Evolutionary conservation across 805 yeast genomes (phyloP).

Genomic region (Dipodascus geniculatus): DNA sequence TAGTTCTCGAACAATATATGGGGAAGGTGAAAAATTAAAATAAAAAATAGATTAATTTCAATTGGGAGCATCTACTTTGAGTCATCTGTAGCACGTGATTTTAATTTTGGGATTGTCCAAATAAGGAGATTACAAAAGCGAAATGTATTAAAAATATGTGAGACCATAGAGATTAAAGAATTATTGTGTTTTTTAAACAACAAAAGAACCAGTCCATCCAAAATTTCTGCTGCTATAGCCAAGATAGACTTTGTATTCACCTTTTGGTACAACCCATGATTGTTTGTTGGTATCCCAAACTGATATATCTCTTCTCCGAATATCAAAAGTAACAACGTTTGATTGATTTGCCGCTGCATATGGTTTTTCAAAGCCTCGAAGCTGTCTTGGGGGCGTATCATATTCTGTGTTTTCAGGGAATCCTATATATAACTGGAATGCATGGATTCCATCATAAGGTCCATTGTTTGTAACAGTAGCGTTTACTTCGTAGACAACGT

Average conservation of each 20-base stretch:
- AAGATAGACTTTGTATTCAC: conserved; percentile 40
- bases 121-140: not conserved
- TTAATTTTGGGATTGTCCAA: too few species aligned
- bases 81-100: not conserved
- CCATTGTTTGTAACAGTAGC: conserved; percentile 41
- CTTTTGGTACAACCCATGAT: conserved; percentile 48
- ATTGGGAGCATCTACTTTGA: not conserved
- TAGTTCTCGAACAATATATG: too few species aligned
- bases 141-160: too few species aligned
- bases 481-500: conserved; percentile 33
- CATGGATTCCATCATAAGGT: conserved; percentile 34
- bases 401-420: conserved; percentile 29
- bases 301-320: conserved; percentile 42
- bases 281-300: conserved; percentile 45
- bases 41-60: not conserved
- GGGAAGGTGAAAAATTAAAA: too few species aligned
- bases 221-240: conserved; percentile 26
- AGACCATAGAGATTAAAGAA: too few species aligned
- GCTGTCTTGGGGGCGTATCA: conserved; percentile 41
- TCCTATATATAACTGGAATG: conserved; percentile 42
- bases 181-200: not conserved
- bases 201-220: conserved; percentile 3
- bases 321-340: conserved; percentile 30
- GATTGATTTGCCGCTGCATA: conserved; percentile 32
- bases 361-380: conserved; percentile 49